Evolutionary conservation across 768 basidiomycete species (phyloP), one percentile per base, ranked within the genome.

Genomic region (Lyophyllum shimeji): DNA sequence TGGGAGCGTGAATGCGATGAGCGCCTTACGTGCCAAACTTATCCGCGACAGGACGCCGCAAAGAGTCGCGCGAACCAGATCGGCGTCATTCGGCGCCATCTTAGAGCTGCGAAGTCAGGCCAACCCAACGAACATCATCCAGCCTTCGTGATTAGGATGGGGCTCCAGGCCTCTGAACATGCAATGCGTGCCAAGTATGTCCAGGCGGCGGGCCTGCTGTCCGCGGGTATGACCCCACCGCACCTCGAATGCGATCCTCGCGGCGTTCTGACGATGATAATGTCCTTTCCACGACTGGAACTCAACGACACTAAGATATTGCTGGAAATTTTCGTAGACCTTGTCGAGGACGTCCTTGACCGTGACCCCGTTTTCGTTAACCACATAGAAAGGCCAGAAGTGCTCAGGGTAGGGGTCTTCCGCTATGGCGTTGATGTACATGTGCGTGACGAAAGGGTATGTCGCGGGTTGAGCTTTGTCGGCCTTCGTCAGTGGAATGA

Each of bases 391-490:
- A 9, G 83, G 81, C 86, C 85, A 86, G 15, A 74, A 78, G 63
- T 82, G 82, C 12, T 59, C 65, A 0, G 73, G 69, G n/a, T 74
- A 71, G 1, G 76, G 69, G 59, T 83, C 81, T 47, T 80, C 82
- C 18, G 79, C 82, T 21, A 86, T 71, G 2, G 69, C 75, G 54
- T 73, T 75, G 67, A 88, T 79, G 60, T 74, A 76, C 76, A 88
- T 76, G 54, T 79, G 74, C 7, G 80, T 80, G 44, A 85, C 69
- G 55, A 84, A 78, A 0, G 86, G 86, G 63, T 69, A 79, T 7
- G 86, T 85, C n/a, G 85, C 86, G 0, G 85, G 84, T 64, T 87
- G 83, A n/a, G 77, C 70, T 46, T 68, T 62, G 58, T 81, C 80
- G 2, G 71, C 63, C 1, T 64, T 55, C 15, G 68, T 58, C 44